phyloP scores from a whole-genome alignment of 1,139 yeast species.

The Blastobotrys persicus region DNA sequence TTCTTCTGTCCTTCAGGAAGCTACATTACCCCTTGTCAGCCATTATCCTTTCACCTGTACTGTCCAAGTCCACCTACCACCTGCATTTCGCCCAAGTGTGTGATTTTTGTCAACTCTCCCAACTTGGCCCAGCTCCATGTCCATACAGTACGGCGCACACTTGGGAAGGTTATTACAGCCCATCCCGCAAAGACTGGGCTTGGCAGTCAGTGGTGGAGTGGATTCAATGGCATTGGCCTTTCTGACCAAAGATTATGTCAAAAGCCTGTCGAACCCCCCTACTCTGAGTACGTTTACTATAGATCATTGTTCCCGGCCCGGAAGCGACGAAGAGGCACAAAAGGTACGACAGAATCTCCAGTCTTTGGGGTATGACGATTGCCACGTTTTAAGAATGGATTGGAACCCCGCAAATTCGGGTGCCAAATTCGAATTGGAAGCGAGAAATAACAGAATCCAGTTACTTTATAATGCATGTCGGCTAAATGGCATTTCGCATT shows the following conservation, averaged over 20 bases:
- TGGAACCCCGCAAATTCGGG: conserved; percentile 32
- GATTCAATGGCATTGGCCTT: conserved; percentile 71
- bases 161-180: conserved; percentile 5
- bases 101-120: conserved; percentile 5
- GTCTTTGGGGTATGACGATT: conserved; percentile 43
- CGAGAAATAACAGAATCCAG: conserved; percentile 50
- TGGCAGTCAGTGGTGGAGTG: conserved; percentile 77
- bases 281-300: conserved; percentile 52
- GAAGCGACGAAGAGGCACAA: conserved; percentile 50
- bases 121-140: no score
- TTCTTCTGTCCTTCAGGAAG: conserved; percentile 39
- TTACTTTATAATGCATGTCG: conserved; percentile 43
- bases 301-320: conserved; percentile 53
- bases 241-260: conserved; percentile 39
- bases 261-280: conserved; percentile 27
- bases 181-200: conserved; percentile 26
- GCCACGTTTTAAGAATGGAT: conserved; percentile 40
- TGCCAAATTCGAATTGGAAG: conserved; percentile 25
- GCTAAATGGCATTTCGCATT: conserved; percentile 31
- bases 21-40: conserved; percentile 4
- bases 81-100: conserved; percentile 11
- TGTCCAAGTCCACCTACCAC: conserved; percentile 11
- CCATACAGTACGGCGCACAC: no score
- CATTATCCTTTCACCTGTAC: not conserved
- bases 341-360: conserved; percentile 40